A percentile compares a stretch with the other conserved stretches of the same genome.
phyloP scores from a whole-genome alignment of 352 stramenopile species.

The Phytophthora colocasiae region DNA sequence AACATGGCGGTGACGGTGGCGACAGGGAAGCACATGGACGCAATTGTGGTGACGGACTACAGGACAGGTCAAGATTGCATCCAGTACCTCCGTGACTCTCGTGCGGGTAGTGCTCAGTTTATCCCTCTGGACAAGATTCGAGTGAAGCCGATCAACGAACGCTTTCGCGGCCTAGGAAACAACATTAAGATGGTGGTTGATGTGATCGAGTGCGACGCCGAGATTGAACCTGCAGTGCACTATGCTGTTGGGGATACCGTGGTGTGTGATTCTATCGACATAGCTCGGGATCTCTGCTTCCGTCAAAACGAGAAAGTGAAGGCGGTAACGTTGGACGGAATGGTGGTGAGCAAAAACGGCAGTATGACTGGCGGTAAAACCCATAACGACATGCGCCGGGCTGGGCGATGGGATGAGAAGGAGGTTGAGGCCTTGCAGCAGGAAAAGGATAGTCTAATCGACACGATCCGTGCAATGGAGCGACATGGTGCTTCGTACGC shows the following conservation, averaged over 20 bases:
- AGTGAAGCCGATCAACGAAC: slow-evolving; percentile 93
- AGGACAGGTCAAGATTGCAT: slow-evolving; percentile 89
- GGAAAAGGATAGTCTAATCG: slow-evolving; percentile 86
- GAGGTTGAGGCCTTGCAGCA: slow-evolving; percentile 88
- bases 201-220: slow-evolving; percentile 95
- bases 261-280: slow-evolving; percentile 96
- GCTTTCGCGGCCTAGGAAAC: slow-evolving; percentile 91
- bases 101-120: slow-evolving; percentile 95
- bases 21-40: slow-evolving; percentile 98
- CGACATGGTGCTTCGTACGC: slow-evolving; percentile 76
- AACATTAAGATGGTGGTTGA: slow-evolving; percentile 96
- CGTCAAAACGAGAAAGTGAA: slow-evolving; percentile 87
- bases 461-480: slow-evolving; percentile 69
- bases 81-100: slow-evolving; percentile 96
- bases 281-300: slow-evolving; percentile 90
- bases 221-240: slow-evolving; percentile 93
- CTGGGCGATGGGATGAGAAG: slow-evolving; percentile 94
- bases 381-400: slow-evolving; percentile 81
- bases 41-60: slow-evolving; percentile 82
- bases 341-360: slow-evolving; percentile 97
- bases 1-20: slow-evolving; percentile 98
- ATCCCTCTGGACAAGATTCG: slow-evolving; percentile 97
- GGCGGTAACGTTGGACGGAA: slow-evolving; percentile 94
- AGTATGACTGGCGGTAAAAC: slow-evolving; percentile 98
- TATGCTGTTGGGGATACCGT: slow-evolving; percentile 97